These are phyloP conservation scores for Carex myosuroides DNA, from an alignment of 176 grass and related monocot genomes.

Conservation along the genomic window DNA sequence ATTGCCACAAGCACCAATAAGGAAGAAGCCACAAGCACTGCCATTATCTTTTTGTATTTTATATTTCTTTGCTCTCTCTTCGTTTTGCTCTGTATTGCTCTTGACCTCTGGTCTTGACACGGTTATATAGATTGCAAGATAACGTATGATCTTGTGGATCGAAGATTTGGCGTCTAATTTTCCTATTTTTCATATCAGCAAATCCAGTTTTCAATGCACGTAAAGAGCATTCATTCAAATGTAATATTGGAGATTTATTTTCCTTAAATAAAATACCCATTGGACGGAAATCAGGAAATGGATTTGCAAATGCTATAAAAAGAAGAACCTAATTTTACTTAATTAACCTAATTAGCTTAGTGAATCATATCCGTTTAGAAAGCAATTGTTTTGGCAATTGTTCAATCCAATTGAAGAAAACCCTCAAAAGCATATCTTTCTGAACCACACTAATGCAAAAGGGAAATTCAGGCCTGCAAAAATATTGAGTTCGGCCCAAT, in stretches of 20 bases:
- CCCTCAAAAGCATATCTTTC: background rate
- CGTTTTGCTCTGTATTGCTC: background rate
- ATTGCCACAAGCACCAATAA: background rate
- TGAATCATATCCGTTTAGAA: background rate
- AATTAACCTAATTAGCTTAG: background rate
- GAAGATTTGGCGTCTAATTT: background rate
- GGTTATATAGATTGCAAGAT: slow-evolving; percentile 7
- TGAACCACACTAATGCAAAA: background rate
- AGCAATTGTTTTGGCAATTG: background rate
- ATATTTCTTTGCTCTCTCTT: background rate
- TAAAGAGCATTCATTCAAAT: background rate
- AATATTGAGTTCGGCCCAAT: background rate
- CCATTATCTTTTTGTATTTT: slow-evolving; percentile 10
- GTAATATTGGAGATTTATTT: slow-evolving; percentile 12
- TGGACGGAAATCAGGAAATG: background rate
- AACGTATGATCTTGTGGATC: background rate
- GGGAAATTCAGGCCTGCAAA: background rate
- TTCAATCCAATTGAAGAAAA: background rate
- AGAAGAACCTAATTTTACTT: background rate
- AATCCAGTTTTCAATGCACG: background rate
- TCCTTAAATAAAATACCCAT: background rate
- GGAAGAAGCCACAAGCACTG: background rate
- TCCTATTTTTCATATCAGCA: background rate
- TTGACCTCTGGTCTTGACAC: background rate
- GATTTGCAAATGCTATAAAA: background rate